Conservation (phyloP, 257 asterid species). For the Mentha longifolia region DNA sequence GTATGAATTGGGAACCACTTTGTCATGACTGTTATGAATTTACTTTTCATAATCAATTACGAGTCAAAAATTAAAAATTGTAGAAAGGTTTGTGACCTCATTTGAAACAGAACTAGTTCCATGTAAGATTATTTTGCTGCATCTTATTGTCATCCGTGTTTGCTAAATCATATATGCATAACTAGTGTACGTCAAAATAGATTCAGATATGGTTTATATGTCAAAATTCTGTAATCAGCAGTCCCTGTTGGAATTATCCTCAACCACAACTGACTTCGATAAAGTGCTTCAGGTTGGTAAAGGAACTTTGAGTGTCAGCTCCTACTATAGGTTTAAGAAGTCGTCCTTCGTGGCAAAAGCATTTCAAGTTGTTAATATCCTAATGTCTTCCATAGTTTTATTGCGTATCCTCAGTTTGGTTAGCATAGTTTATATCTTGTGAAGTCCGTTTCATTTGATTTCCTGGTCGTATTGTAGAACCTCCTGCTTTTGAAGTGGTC, state of each 20-base stretch:
- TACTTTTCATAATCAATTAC: not conserved
- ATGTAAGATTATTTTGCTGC: not conserved
- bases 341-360: not conserved
- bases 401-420: not conserved
- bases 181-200: too few relatives aligned
- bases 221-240: too few relatives aligned
- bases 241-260: too few relatives aligned
- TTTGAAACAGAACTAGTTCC: conserved; percentile 17
- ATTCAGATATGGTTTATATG: too few relatives aligned
- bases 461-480: conserved; percentile 50
- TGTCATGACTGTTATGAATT: not conserved
- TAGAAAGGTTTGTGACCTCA: not conserved
- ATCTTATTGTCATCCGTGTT: not conserved
- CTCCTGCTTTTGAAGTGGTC: conserved; percentile 92
- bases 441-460: conserved; percentile 2
- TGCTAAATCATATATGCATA: too few relatives aligned
- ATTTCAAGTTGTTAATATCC: too few relatives aligned
- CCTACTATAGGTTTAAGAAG: too few relatives aligned
- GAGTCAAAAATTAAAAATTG: not conserved
- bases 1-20: conserved; percentile 43
- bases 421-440: not conserved
- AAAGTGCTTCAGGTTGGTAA: too few relatives aligned
- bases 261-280: too few relatives aligned
- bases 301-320: too few relatives aligned
- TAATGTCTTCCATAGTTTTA: not conserved